These are phyloP conservation scores for Globisporangium apiculatum DNA, from an alignment of 352 stramenopile genomes.

Conservation along the genomic window DNA sequence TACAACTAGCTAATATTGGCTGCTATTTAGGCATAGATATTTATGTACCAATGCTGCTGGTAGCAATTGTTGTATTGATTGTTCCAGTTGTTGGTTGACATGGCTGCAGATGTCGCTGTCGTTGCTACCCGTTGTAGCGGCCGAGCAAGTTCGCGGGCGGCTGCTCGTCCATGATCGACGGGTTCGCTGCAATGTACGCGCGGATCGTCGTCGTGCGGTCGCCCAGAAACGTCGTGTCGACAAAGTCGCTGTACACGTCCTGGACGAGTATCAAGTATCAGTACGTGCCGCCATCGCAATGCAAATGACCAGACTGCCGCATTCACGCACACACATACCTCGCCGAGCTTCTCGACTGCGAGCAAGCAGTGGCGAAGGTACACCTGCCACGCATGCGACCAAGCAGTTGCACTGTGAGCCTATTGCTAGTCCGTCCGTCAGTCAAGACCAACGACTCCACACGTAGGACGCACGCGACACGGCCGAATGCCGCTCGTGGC, in stretches of 20 bases:
- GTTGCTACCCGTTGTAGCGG: slow-evolving; percentile 67
- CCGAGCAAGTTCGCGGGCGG: slow-evolving; percentile 66
- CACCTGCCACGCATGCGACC: slow-evolving; percentile 23
- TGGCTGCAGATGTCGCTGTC: not conserved
- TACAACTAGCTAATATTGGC: too few relatives aligned
- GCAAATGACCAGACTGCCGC: too few relatives aligned
- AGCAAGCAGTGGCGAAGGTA: slow-evolving; percentile 93
- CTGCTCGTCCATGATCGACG: slow-evolving; percentile 73
- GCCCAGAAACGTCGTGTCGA: slow-evolving; percentile 87
- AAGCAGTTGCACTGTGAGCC: too few relatives aligned
- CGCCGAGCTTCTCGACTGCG: slow-evolving; percentile 71
- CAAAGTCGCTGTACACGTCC: slow-evolving; percentile 73
- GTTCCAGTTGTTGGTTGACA: too few relatives aligned
- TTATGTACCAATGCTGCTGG: too few relatives aligned
- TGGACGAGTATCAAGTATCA: slow-evolving; percentile 2
- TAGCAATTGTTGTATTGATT: not conserved
- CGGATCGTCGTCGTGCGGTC: slow-evolving; percentile 85
- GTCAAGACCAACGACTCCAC: not conserved
- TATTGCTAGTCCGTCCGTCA: not conserved
- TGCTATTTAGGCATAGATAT: too few relatives aligned
- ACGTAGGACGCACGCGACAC: slow-evolving; percentile 44
- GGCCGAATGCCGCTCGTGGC: slow-evolving; percentile 77
- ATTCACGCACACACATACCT: slow-evolving; percentile 16
- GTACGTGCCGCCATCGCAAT: not conserved
- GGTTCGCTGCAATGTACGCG: slow-evolving; percentile 75